These are phyloP conservation scores for Sphaerulina musiva DNA, from an alignment of 2,329 filamentous ascomycete species.

Conservation along the genomic window DNA sequence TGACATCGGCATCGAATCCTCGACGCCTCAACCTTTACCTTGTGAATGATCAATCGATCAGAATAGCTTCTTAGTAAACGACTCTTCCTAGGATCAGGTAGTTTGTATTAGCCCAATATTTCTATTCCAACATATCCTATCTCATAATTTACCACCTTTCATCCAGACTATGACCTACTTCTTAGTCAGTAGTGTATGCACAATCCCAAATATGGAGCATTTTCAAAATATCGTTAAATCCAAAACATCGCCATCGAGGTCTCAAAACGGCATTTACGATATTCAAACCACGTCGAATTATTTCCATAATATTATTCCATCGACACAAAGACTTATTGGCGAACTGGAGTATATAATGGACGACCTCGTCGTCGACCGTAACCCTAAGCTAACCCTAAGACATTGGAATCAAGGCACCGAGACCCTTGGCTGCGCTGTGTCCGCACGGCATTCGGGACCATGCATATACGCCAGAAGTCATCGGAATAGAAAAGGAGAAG, in stretches of 20 bases:
- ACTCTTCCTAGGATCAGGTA: background rate
- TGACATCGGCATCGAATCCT: background rate
- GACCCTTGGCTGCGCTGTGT: background rate
- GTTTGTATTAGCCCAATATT: background rate
- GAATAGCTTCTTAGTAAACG: background rate
- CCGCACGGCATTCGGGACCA: background rate
- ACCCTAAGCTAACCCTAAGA: conserved; percentile 5
- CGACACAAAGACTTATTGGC: background rate
- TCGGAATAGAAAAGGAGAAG: background rate
- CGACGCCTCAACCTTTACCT: background rate
- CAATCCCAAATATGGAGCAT: background rate
- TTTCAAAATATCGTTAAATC: background rate
- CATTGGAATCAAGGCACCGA: no score
- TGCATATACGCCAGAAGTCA: no score
- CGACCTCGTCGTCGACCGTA: background rate
- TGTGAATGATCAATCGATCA: background rate
- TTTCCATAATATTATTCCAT: background rate
- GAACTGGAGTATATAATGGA: background rate
- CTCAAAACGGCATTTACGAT: background rate
- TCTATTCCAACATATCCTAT: background rate
- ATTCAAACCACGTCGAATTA: background rate
- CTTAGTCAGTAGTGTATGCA: background rate
- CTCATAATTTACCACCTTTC: background rate
- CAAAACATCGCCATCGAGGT: background rate
- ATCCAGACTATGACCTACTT: background rate